Evolutionary conservation across 352 stramenopile genomes (phyloP), one percentile per base, ranked within the genome.

Genomic region (Globisporangium splendens): DNA sequence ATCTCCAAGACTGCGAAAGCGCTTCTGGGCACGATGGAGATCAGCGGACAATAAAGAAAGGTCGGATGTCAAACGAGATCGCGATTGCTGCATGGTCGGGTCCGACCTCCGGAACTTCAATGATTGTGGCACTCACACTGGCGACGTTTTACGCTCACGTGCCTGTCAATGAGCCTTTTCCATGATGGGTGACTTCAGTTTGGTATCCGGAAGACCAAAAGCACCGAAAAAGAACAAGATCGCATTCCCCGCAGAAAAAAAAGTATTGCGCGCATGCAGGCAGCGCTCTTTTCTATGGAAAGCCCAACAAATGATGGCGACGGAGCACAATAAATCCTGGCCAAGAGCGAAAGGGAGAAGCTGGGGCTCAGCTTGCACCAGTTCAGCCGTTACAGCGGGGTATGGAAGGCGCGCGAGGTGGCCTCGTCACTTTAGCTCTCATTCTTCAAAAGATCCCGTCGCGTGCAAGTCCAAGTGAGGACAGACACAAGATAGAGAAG

Each of bases 1-100:
- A 72, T 88, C 35, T 76, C 67, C 55, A 77, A 75, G 52, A 78
- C 76, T 0, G 77, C 82, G 6, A 60, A 55, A n/a, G 68, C 71
- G 8, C 67, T 91, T 31, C 35, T 87, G 22, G n/a, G 35, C 1
- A 62, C 54, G 54, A 50, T 43, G 52, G 17, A 18, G 39, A n/a
- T 44, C 13, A n/a, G 17, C 17, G 13, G 1, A 15, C 5, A 3
- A 44, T 44, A 44, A n/a, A 44, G 13, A 44, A 44, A 35, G 28
- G 39, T 44, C 13, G 39, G 39, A 44, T 18, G 39, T 44, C 7
- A 35, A 5, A 31, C 24, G 24, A 31, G 38, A 2, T 8, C 11
- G 38, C 2, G 2, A n/a, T n/a, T n/a, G n/a, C n/a, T n/a, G n/a
- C n/a, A n/a, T n/a, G 38, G 39, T 44, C 39, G 39, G 39, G 17